These are phyloP conservation scores for Phialophora macrospora DNA, from an alignment of 2,329 filamentous ascomycete species.

Conservation along the genomic window DNA sequence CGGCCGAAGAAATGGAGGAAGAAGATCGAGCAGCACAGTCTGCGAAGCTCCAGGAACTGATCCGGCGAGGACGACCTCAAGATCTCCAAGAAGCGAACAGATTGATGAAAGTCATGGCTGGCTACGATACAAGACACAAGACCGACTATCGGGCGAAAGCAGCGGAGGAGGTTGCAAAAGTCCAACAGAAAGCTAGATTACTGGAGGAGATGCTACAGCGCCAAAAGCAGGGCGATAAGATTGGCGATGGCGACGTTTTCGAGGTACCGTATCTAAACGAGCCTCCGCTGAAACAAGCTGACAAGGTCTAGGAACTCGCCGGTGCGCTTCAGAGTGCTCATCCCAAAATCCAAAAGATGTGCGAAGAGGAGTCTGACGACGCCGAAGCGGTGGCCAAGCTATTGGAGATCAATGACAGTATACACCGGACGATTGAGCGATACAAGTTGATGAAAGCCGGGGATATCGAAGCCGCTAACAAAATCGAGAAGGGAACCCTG, in stretches of 20 bases:
- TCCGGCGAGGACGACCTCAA: conserved; percentile 85
- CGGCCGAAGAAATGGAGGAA: conserved; percentile 97
- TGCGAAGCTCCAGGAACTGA: conserved; percentile 96
- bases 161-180: conserved; percentile 89
- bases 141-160: conserved; percentile 98
- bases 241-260: conserved; percentile 72
- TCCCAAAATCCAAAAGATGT: conserved; percentile 99
- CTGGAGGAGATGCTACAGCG: conserved; percentile 90
- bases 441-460: conserved; percentile 97
- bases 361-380: conserved; percentile 96
- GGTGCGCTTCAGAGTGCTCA: conserved; percentile 89
- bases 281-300: conserved; percentile 20
- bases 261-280: conserved; percentile 56
- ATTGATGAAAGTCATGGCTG: conserved; percentile 99
- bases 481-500: conserved; percentile 80
- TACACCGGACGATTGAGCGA: conserved; percentile 92
- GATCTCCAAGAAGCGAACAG: conserved; percentile 96
- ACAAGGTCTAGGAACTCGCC: conserved; percentile 71
- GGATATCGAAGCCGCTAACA: conserved; percentile 80
- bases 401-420: conserved; percentile 97
- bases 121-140: conserved; percentile 92
- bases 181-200: conserved; percentile 91
- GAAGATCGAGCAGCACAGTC: conserved; percentile 94
- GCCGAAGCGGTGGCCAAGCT: conserved; percentile 93
- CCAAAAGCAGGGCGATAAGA: conserved; percentile 78